phyloP scores from a whole-genome alignment of 192 early-diverging fungal genomes.

The Funneliformis mosseae region DNA sequence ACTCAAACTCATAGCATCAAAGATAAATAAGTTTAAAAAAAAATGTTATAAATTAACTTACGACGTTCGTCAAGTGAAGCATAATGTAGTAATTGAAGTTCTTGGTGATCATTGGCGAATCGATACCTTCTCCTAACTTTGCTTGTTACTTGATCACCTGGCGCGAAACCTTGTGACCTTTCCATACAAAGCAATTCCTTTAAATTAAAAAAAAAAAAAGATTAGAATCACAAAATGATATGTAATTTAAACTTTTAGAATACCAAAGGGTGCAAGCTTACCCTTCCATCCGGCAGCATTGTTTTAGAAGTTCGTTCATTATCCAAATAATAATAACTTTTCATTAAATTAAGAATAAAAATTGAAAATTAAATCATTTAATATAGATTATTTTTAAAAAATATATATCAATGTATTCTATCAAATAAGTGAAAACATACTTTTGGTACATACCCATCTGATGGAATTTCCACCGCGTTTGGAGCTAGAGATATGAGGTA shows the following conservation, averaged over 20 bases:
- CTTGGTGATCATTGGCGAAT: conserved; percentile 38
- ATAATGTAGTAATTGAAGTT: conserved; percentile 43
- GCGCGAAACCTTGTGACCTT: conserved; percentile 40
- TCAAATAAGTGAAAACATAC: neutral
- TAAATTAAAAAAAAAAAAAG: no score
- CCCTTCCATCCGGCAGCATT: conserved; percentile 34
- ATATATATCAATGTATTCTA: neutral
- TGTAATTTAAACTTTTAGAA: neutral
- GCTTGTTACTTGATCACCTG: conserved; percentile 41
- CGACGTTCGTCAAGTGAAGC: conserved; percentile 37
- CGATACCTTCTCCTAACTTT: conserved; percentile 42
- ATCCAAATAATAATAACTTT: conserved; percentile 44
- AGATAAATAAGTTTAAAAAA: neutral
- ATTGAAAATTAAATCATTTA: neutral
- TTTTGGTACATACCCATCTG: conserved; percentile 20
- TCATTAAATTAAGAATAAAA: neutral
- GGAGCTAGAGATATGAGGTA: conserved; percentile 18
- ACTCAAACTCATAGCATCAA: neutral
- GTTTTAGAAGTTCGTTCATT: conserved; percentile 34
- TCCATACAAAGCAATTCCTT: conserved; percentile 45
- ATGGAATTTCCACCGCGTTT: conserved; percentile 21
- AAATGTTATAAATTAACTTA: conserved; percentile 21
- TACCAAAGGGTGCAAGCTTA: neutral
- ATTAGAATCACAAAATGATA: neutral
- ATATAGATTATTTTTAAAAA: neutral